Percentiles rank a stretch among this genome's conserved stretches.
Conservation (phyloP, 352 stramenopile genomes). For the Phytophthora hibernalis region DNA sequence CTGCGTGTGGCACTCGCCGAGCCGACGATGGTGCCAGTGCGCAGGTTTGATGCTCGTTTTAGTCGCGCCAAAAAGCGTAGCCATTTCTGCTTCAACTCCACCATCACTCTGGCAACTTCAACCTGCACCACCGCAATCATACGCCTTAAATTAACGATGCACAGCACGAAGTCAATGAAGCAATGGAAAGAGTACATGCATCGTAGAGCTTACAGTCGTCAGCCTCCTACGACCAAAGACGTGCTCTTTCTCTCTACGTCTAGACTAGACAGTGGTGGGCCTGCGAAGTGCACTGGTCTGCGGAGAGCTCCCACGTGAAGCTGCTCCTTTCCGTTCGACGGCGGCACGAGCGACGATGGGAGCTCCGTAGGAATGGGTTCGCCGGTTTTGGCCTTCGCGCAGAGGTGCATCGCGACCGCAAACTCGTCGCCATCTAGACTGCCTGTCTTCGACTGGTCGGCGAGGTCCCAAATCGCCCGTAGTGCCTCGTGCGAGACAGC, state of each 20-base stretch:
- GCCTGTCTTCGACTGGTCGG: slow-evolving; percentile 91
- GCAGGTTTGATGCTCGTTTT: slow-evolving; percentile 13
- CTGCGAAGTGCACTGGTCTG: slow-evolving; percentile 24
- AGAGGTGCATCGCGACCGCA: slow-evolving; percentile 91
- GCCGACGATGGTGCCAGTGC: background rate
- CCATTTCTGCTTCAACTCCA: slow-evolving; percentile 27
- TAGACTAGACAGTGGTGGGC: slow-evolving; percentile 27
- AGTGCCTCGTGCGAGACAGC: slow-evolving; percentile 73
- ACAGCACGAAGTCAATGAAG: background rate
- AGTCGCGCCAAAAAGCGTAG: slow-evolving; percentile 7
- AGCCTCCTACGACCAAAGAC: slow-evolving; percentile 1
- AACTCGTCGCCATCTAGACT: slow-evolving; percentile 92
- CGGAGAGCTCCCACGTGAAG: slow-evolving; percentile 7
- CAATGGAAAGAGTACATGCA: slow-evolving; percentile 7
- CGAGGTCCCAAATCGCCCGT: slow-evolving; percentile 91
- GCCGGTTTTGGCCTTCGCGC: slow-evolving; percentile 74
- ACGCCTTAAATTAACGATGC: too few relatives aligned
- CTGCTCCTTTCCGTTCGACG: slow-evolving; percentile 44
- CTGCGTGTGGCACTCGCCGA: background rate
- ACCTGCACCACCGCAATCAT: background rate
- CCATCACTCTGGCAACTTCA: slow-evolving; percentile 34
- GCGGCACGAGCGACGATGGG: slow-evolving; percentile 59
- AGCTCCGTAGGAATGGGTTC: slow-evolving; percentile 73
- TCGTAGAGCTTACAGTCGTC: background rate
- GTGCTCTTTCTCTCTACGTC: slow-evolving; percentile 2